Conservation (phyloP, 1,139 yeast genomes). For the Eremothecium gossypii region DNA sequence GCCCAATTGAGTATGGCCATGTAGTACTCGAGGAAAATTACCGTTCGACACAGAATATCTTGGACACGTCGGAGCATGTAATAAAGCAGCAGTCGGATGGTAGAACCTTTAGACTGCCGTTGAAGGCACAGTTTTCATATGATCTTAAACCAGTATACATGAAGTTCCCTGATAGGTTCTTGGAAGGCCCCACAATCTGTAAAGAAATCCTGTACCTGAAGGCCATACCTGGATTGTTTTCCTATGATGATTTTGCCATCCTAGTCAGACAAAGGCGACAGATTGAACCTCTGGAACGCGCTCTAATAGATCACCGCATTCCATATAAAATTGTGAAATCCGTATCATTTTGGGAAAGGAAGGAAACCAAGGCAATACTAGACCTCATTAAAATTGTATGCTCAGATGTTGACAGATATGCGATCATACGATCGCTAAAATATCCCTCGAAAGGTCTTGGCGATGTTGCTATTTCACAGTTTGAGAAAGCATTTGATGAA, state of each 20-base stretch:
- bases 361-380: slow-evolving; percentile 54
- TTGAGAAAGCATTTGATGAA: slow-evolving; percentile 28
- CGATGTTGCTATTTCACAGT: slow-evolving; percentile 37
- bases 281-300: slow-evolving; percentile 53
- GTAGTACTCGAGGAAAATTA: slow-evolving; percentile 61
- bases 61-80: slow-evolving; percentile 54
- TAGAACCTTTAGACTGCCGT: slow-evolving; percentile 31
- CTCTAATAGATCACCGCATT: slow-evolving; percentile 42
- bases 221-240: slow-evolving; percentile 34
- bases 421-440: slow-evolving; percentile 48
- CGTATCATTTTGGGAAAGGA: slow-evolving; percentile 68
- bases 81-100: slow-evolving; percentile 55
- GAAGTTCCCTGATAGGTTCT: slow-evolving; percentile 33
- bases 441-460: slow-evolving; percentile 72
- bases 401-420: slow-evolving; percentile 48
- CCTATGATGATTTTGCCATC: slow-evolving; percentile 56
- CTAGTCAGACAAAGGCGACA: slow-evolving; percentile 56
- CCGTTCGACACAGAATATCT: slow-evolving; percentile 63
- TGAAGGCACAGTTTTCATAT: slow-evolving; percentile 38
- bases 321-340: slow-evolving; percentile 68
- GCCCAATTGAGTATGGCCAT: slow-evolving; percentile 30
- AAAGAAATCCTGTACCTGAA: slow-evolving; percentile 43
- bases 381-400: slow-evolving; percentile 56
- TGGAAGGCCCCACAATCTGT: slow-evolving; percentile 53
- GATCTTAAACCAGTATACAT: slow-evolving; percentile 43